Conservation (phyloP, 768 basidiomycete genomes). For the Rhizopogon vesiculosus region DNA sequence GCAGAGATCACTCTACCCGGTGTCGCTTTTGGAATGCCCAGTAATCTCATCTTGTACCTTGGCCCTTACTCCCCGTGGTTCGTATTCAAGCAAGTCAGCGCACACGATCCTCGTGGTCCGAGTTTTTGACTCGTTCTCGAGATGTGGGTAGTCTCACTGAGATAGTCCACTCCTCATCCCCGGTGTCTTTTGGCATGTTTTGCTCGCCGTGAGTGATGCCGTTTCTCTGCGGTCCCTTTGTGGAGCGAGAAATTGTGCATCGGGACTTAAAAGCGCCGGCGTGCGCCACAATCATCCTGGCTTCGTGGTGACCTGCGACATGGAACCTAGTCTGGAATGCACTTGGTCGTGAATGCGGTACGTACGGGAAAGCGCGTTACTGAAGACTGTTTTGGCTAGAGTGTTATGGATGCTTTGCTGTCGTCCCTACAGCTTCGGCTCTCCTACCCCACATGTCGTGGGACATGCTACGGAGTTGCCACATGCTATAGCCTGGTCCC, state of each 20-base stretch:
- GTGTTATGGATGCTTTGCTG: not conserved
- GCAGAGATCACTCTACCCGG: slow-evolving; percentile 21
- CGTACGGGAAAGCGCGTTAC: slow-evolving; percentile 32
- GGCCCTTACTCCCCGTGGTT: slow-evolving; percentile 15
- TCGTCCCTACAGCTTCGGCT: slow-evolving; percentile 15
- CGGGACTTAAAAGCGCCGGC: slow-evolving; percentile 47
- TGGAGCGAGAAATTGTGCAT: slow-evolving; percentile 20
- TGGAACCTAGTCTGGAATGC: slow-evolving; percentile 17
- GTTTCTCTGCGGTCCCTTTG: slow-evolving; percentile 14
- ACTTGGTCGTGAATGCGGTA: slow-evolving; percentile 22
- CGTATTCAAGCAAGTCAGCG: slow-evolving; percentile 29
- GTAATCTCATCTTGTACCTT: slow-evolving; percentile 2
- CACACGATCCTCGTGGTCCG: slow-evolving; percentile 35
- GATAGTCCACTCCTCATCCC: slow-evolving; percentile 30
- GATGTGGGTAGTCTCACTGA: slow-evolving; percentile 7
- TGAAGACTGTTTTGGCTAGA: not conserved
- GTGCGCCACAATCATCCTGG: slow-evolving; percentile 50
- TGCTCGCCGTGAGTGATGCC: slow-evolving; percentile 48
- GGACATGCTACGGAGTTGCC: slow-evolving; percentile 13
- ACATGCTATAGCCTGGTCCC: slow-evolving; percentile 33
- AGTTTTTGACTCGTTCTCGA: too few species aligned
- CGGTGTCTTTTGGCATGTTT: slow-evolving; percentile 49
- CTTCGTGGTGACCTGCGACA: slow-evolving; percentile 32
- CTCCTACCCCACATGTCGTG: slow-evolving; percentile 15
- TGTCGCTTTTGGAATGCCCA: slow-evolving; percentile 20